Evolutionary conservation across 805 yeast species (phyloP).

Genomic region (Starmerella kuoi): DNA sequence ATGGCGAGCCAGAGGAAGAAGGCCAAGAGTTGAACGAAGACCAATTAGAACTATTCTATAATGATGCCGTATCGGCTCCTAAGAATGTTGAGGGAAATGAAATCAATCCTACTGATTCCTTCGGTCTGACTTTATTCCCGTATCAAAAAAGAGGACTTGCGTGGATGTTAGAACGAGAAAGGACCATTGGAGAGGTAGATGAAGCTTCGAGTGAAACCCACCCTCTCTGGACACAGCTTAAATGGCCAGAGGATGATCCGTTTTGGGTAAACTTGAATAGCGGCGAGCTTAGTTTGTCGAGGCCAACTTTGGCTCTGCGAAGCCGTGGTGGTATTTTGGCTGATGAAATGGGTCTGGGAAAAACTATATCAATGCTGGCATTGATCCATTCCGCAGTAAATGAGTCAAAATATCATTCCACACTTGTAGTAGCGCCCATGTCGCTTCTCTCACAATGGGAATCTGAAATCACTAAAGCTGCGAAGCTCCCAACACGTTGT

Average conservation of each 20-base stretch:
- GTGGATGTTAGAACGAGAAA: conserved; percentile 80
- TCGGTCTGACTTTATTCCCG: conserved; percentile 48
- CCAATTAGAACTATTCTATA: conserved; percentile 65
- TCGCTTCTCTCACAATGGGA: conserved; percentile 88
- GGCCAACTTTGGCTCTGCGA: conserved; percentile 50
- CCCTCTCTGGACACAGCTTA: conserved; percentile 73
- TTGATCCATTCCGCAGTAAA: conserved; percentile 45
- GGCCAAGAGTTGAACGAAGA: conserved; percentile 44
- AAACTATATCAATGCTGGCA: conserved; percentile 73
- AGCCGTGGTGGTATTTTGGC: conserved; percentile 80
- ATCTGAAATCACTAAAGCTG: conserved; percentile 53
- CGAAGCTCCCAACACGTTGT: conserved; percentile 20
- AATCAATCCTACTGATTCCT: conserved; percentile 45
- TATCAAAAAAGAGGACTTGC: conserved; percentile 79
- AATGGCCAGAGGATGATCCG: conserved; percentile 47
- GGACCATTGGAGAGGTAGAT: conserved; percentile 40
- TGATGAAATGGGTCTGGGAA: conserved; percentile 95
- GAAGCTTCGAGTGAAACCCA: conserved; percentile 38
- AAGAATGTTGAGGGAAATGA: conserved; percentile 33
- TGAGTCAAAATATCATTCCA: conserved; percentile 27
- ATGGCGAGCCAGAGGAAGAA: conserved; percentile 25
- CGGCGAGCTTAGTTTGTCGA: conserved; percentile 61
- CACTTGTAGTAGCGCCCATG: conserved; percentile 80
- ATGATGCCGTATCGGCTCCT: conserved; percentile 37
- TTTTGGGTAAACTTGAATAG: conserved; percentile 71